These are phyloP conservation scores for Cicer pinnatifidum DNA, from an alignment of 306 rosid genomes.

Conservation along the genomic window DNA sequence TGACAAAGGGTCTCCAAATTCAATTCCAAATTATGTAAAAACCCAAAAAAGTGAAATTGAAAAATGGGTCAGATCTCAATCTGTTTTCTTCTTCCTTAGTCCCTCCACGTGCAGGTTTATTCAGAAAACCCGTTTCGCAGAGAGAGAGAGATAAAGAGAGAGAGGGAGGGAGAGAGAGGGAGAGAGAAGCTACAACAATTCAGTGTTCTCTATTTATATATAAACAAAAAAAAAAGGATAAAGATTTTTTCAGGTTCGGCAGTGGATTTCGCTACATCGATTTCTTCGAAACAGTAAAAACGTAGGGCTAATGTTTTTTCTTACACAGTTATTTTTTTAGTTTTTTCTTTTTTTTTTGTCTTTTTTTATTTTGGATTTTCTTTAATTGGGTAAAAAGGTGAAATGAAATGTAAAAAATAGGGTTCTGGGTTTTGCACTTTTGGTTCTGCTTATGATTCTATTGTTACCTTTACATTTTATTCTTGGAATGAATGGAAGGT, in stretches of 20 bases:
- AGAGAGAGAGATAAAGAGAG: conserved; percentile 32
- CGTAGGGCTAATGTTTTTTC: conserved; percentile 41
- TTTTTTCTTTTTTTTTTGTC: background rate
- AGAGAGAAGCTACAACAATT: background rate
- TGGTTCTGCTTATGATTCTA: background rate
- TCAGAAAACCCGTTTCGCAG: conserved; percentile 32
- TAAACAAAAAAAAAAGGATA: background rate
- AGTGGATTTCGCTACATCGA: conserved; percentile 40
- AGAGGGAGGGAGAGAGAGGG: background rate
- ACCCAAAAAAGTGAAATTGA: conserved; percentile 1
- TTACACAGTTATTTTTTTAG: conserved; percentile 42
- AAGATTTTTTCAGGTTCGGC: conserved; percentile 46
- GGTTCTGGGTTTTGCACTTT: conserved; percentile 34
- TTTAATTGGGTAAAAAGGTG: conserved; percentile 7
- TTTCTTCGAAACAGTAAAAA: conserved; percentile 50
- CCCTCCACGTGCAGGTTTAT: conserved; percentile 36
- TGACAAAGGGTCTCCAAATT: conserved; percentile 57
- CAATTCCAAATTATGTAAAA: conserved; percentile 45
- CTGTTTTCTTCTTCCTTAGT: conserved; percentile 28
- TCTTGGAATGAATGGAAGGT: background rate
- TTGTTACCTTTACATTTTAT: background rate
- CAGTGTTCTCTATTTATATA: conserved; percentile 36
- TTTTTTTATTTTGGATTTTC: background rate
- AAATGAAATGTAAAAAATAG: background rate
- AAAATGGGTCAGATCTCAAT: conserved; percentile 57